A percentile compares a stretch with the other conserved stretches of the same genome.
phyloP scores from a whole-genome alignment of 2,329 filamentous ascomycete species.

The Orbilia blumenaviensis region DNA sequence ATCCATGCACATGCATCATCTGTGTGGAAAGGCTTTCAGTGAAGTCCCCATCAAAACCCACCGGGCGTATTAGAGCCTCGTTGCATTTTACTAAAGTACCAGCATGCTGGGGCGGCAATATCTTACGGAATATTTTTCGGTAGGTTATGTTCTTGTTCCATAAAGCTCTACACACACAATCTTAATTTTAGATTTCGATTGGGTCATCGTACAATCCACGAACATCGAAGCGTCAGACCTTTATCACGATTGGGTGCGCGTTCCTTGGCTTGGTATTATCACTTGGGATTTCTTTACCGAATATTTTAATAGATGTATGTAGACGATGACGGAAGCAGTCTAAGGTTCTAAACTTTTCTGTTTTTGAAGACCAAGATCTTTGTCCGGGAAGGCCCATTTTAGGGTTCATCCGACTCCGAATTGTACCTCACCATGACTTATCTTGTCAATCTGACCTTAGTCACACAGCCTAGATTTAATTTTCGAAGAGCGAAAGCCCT shows the following conservation, averaged over 20 bases:
- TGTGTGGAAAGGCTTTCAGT: not conserved
- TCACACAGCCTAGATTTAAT: not conserved
- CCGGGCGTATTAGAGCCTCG: conserved; percentile 12
- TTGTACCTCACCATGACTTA: not conserved
- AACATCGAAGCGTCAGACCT: not conserved
- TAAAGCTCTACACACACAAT: not conserved
- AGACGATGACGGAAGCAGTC: conserved; percentile 37
- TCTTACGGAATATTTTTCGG: conserved; percentile 29
- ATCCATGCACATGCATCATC: conserved; percentile 1
- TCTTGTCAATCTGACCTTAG: not conserved
- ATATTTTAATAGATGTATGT: not conserved
- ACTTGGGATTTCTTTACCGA: not conserved
- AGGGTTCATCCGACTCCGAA: conserved; percentile 17
- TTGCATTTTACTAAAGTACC: not conserved
- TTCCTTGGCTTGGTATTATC: not conserved
- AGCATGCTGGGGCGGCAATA: not conserved
- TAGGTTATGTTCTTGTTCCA: not conserved
- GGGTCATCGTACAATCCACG: not conserved
- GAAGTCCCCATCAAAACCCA: not conserved
- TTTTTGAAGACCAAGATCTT: not conserved
- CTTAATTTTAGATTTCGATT: conserved; percentile 26
- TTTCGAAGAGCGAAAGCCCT: not conserved
- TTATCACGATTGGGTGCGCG: not conserved
- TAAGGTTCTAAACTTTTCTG: conserved; percentile 25
- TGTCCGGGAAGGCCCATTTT: not conserved